These are phyloP conservation scores for Thraustotheca clavata DNA, from an alignment of 352 stramenopile species.

Conservation along the genomic window DNA sequence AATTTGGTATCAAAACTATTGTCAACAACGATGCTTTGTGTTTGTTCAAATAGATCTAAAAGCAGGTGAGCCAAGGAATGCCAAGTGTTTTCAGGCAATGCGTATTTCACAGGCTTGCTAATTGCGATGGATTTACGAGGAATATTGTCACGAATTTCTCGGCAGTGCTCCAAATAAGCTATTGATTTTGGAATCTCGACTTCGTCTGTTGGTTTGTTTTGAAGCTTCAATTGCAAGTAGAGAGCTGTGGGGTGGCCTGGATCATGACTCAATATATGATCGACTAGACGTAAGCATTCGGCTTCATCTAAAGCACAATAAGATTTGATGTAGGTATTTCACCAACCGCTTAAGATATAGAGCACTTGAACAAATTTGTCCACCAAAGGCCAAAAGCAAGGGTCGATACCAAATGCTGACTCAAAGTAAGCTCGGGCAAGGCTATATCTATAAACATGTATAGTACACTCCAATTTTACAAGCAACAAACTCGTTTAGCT, in stretches of 20 bases:
- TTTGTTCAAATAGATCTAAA: conserved; percentile 7
- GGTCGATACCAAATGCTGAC: conserved; percentile 4
- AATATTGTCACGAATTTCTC: neutral
- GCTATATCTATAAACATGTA: neutral
- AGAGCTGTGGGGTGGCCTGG: neutral
- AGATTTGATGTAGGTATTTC: neutral
- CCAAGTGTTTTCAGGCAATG: conserved; percentile 1
- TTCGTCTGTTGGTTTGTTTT: neutral
- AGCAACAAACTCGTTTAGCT: neutral
- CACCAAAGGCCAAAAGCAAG: conserved; percentile 14
- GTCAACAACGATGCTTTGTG: neutral
- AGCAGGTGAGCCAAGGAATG: neutral
- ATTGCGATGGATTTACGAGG: neutral
- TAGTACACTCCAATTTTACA: too few species aligned
- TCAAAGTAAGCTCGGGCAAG: conserved; percentile 13
- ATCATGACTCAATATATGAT: conserved; percentile 3
- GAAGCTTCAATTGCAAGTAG: neutral
- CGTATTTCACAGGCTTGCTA: neutral
- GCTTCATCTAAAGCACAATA: conserved; percentile 1
- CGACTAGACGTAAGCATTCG: neutral
- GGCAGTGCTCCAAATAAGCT: neutral
- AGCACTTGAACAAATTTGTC: conserved; percentile 8
- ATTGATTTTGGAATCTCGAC: neutral
- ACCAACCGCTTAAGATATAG: conserved; percentile 9
- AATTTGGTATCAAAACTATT: too few species aligned